Base-by-base conservation (phyloP, 495 filamentous ascomycete species). In the Glarea lozoyensis region DNA sequence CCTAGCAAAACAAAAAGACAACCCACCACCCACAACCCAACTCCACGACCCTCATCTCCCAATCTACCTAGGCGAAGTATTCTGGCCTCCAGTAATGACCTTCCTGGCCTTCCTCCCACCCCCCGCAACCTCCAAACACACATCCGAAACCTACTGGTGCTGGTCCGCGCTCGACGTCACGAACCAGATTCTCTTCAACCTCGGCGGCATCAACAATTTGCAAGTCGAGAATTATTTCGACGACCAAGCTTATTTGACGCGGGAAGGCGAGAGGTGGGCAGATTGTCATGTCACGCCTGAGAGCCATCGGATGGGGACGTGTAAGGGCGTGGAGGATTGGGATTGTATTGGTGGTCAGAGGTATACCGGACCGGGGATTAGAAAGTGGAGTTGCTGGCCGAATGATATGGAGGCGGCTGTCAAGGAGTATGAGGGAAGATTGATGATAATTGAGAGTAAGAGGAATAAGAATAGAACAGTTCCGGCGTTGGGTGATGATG, bases 351-450 rank as follows among this genome's bases (percentile, higher is more conserved):
- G 41, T 1, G 38, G 35, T 15, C 30, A 47, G 20, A 50, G 39
- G 25, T 55, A 33, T 39, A 45, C 36, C 4, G 52, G 52, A 2
- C 44, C 48, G 4, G 52, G 42, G 27, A 46, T 27, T 7, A 48
- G 30, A 37, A 46, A 29, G 16, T 55, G 52, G 52, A 52, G 36
- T 44, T 55, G 52, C 38, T 55, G 48, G 48, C 42, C 52, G 10
- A 20, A 40, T 18, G 25, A 24, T 18, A 43, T 25, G n/a, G 31
- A 37, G 37, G 17, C 15, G 17, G 15, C 18, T 10, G 6, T 37
- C 11, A 37, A 6, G 35, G 35, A 37, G 18, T 21, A 10, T 9
- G 35, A 41, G 42, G 32, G 31, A n/a, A n/a, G n/a, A n/a, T n/a
- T n/a, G n/a, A n/a, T n/a, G n/a, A n/a, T n/a, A n/a, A n/a, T n/a